Evolutionary conservation across 1,284 basidiomycete species (phyloP).

Genomic region (Leccinum angustisporum): DNA sequence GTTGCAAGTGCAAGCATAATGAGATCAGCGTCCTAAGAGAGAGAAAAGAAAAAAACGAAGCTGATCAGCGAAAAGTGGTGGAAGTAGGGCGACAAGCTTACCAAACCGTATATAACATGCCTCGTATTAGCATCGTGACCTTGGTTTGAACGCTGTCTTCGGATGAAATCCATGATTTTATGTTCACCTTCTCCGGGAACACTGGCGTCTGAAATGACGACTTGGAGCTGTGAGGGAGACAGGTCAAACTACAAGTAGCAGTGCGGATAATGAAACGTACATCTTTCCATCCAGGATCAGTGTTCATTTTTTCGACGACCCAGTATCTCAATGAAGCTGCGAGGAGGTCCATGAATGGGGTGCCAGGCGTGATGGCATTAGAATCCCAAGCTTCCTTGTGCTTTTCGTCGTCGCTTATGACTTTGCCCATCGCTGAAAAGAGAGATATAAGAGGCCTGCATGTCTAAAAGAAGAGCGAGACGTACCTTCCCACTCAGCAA

Average conservation of each 20-base stretch:
- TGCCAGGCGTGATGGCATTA: conserved; percentile 98
- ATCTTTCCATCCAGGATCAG: conserved; percentile 94
- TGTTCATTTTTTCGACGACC: conserved; percentile 94
- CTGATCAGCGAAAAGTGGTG: conserved; percentile 8
- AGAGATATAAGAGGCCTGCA: neutral
- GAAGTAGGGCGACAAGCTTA: conserved; percentile 38
- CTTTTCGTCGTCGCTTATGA: conserved; percentile 81
- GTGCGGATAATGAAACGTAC: conserved; percentile 43
- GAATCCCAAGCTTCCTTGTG: conserved; percentile 93
- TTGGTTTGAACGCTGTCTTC: conserved; percentile 84
- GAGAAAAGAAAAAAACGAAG: neutral
- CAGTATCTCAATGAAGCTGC: conserved; percentile 91
- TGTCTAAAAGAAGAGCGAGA: neutral
- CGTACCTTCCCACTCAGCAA: conserved; percentile 84
- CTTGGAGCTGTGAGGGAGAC: conserved; percentile 65
- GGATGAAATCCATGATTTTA: conserved; percentile 99
- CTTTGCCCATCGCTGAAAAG: conserved; percentile 82
- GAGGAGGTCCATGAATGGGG: conserved; percentile 96
- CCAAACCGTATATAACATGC: conserved; percentile 97
- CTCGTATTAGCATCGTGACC: conserved; percentile 93
- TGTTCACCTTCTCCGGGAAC: conserved; percentile 99
- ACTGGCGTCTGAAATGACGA: conserved; percentile 95
- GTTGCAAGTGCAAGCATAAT: conserved; percentile 99
- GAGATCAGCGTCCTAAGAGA: conserved; percentile 89
- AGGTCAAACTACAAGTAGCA: conserved; percentile 1